These are phyloP conservation scores for Phanerodontia chrysosporium DNA, from an alignment of 768 basidiomycete genomes.

Conservation along the genomic window DNA sequence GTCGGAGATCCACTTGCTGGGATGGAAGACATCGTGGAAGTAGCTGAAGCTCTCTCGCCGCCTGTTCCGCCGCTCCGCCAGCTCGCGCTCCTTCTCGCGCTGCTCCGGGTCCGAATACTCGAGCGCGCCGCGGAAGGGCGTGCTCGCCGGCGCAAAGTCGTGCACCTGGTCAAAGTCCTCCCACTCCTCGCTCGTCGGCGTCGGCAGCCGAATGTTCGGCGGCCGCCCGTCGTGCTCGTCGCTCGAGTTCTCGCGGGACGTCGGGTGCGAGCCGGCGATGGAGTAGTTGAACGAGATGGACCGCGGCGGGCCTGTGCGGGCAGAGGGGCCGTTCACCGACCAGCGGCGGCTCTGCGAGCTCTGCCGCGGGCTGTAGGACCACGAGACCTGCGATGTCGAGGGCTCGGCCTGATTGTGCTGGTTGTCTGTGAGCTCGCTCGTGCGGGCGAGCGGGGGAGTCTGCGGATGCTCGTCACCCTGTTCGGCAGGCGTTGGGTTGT, in stretches of 20 bases:
- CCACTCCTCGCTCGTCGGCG: conserved; percentile 27
- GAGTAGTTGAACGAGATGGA: conserved; percentile 66
- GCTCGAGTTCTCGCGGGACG: conserved; percentile 14
- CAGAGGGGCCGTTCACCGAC: conserved; percentile 45
- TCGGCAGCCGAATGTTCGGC: background rate
- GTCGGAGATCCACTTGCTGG: conserved; percentile 41
- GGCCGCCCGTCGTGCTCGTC: conserved; percentile 18
- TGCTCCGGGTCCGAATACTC: conserved; percentile 38
- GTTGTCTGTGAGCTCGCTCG: background rate
- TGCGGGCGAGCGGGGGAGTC: conserved; percentile 7
- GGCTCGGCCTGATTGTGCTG: background rate
- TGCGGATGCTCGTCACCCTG: conserved; percentile 12
- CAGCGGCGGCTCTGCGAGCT: background rate
- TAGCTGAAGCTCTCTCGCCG: conserved; percentile 39
- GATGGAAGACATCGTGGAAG: conserved; percentile 51
- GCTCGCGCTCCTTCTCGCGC: conserved; percentile 35
- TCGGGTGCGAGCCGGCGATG: conserved; percentile 29
- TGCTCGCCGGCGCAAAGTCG: conserved; percentile 32
- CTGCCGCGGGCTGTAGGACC: conserved; percentile 2
- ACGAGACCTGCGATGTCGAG: conserved; percentile 10
- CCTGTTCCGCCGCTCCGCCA: conserved; percentile 51
- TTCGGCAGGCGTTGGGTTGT: background rate
- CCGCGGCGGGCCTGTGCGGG: conserved; percentile 69
- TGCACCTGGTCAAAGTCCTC: conserved; percentile 31
- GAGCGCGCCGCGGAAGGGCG: conserved; percentile 60